These are phyloP conservation scores for Paramecium sexaurelia DNA, from an alignment of 73 alveolate species.

Conservation along the genomic window DNA sequence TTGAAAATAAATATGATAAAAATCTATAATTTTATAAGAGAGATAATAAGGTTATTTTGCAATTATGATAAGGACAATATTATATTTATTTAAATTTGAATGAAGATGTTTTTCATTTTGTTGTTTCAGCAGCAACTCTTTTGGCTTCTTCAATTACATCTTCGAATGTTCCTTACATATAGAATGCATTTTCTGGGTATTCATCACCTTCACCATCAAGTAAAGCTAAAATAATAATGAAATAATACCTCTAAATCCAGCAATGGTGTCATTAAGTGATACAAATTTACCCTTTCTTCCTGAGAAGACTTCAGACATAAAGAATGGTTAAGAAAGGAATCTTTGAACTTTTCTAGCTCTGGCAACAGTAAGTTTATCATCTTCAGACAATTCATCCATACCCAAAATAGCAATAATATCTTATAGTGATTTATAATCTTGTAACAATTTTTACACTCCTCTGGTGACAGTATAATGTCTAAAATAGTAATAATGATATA, in stretches of 20 bases:
- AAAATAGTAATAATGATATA: background rate
- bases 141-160: conserved; percentile 84
- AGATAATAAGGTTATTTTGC: too few species aligned
- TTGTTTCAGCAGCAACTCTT: conserved; percentile 76
- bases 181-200: conserved; percentile 93
- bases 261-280: conserved; percentile 85
- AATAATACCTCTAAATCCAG: conserved; percentile 76
- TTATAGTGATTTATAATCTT: conserved; percentile 91
- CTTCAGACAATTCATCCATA: conserved; percentile 96
- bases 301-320: conserved; percentile 92
- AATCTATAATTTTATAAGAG: too few species aligned
- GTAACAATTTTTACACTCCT: conserved; percentile 87
- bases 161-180: conserved; percentile 92
- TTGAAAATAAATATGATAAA: too few species aligned
- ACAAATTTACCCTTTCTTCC: conserved; percentile 94
- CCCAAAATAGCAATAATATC: conserved; percentile 98
- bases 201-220: conserved; percentile 92
- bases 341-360: conserved; percentile 94
- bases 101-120: conserved; percentile 48
- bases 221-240: conserved; percentile 31
- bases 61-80: too few species aligned
- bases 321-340: conserved; percentile 88
- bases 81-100: background rate
- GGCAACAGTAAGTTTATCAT: conserved; percentile 94
- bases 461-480: conserved; percentile 83